phyloP scores from a whole-genome alignment of 2,329 filamentous ascomycete genomes.

The Xylariaceae sp. region DNA sequence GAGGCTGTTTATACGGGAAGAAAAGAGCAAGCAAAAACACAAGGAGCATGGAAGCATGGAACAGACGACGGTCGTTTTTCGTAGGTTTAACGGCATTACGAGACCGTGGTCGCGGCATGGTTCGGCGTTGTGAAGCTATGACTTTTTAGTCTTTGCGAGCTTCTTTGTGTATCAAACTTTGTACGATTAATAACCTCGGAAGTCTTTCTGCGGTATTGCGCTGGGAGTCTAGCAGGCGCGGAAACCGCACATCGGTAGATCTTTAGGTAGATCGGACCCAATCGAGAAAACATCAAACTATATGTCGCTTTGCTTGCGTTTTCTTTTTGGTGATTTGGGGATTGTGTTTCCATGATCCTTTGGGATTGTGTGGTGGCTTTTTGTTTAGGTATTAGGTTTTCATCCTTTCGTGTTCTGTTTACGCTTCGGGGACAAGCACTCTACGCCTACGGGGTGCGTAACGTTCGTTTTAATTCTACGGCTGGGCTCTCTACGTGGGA shows the following conservation, averaged over 20 bases:
- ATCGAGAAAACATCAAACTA: not conserved
- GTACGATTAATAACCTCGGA: slow-evolving; percentile 9
- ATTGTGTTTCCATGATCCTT: too few relatives aligned
- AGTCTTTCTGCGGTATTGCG: not conserved
- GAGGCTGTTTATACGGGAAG: not conserved
- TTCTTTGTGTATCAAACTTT: slow-evolving; percentile 8
- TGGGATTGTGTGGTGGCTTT: too few relatives aligned
- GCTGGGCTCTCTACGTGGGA: too few relatives aligned
- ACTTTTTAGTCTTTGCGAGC: not conserved
- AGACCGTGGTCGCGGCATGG: slow-evolving; percentile 11
- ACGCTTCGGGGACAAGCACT: too few relatives aligned
- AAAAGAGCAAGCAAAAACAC: not conserved
- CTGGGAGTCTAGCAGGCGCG: not conserved
- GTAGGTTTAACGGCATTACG: slow-evolving; percentile 5
- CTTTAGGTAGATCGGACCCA: not conserved
- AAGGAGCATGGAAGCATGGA: not conserved
- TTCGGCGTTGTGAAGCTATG: slow-evolving; percentile 14
- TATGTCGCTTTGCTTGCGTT: not conserved
- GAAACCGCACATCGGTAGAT: not conserved
- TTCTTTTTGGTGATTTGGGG: too few relatives aligned
- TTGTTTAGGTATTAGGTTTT: too few relatives aligned
- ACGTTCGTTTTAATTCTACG: too few relatives aligned
- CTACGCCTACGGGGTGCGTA: too few relatives aligned
- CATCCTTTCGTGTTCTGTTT: too few relatives aligned
- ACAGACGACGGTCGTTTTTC: slow-evolving; percentile 1